Evolutionary conservation across 2,329 filamentous ascomycete species (phyloP), one percentile per base, ranked within the genome.

Genomic region (Pseudocercospora fuligena): DNA sequence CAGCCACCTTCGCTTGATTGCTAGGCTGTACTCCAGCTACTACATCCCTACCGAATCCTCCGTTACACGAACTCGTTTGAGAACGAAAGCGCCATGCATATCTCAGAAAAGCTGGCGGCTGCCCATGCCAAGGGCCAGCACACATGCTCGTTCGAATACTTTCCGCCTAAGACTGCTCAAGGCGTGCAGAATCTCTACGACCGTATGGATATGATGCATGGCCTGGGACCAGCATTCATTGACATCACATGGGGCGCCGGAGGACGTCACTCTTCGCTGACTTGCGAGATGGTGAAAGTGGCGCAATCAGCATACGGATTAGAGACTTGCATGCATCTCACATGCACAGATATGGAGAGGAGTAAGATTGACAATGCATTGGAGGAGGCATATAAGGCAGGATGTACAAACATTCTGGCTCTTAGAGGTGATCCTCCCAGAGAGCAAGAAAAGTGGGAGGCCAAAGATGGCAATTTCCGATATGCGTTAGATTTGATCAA

Each of bases 171-270:
- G 84, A 99, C 95, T 7, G 91, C 92, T 11, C 92, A 95, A 82
- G 95, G 95, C 86, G 94, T 99, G 12, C 95, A 99, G 83, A 99
- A 99, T 80, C 89, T 99, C 66, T 99, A 99, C 85, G 95, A 99
- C 75, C 92, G 95, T 74, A 98, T 99, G 92, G 95, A 99, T 82
- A 93, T 94, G 82, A 99, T 99, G 95, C 93, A 97, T 81, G 88
- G 90, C 76, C 88, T 96, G 70, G 95, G 93, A 1, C 95, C 94
- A 70, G 91, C 94, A 76, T 99, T 99, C 84, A 93, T 99, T 79
- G 95, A 99, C 81, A 91, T 99, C 76, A 99, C 95, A 69, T 99
- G 95, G 95, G 96, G 96, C 70, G 95, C 95, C 61, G 95, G 95
- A 73, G 95, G 95, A 57, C 90, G 92, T 72, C 88, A 95, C 73